Percentiles rank a stretch among this genome's conserved stretches.
Evolutionary conservation across 371 early-diverging fungal species (phyloP).

Genomic region (Mucor indicus): DNA sequence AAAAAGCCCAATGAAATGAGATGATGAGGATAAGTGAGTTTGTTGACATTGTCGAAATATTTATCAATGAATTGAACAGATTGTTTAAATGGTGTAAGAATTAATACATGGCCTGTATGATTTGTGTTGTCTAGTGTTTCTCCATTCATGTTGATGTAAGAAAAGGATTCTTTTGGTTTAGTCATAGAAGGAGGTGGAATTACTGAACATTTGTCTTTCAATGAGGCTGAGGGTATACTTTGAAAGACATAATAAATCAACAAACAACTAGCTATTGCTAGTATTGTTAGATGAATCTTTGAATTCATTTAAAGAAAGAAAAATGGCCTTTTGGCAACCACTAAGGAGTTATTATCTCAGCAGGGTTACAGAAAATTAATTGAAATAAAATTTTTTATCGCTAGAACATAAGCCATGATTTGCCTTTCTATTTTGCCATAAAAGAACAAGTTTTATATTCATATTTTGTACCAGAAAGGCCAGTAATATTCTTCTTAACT

Average conservation of each 20-base stretch:
- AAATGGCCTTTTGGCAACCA: background rate
- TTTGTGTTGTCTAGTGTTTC: background rate
- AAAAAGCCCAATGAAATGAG: slow-evolving; percentile 67
- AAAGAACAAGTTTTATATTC: too few species aligned
- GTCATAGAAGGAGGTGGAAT: background rate
- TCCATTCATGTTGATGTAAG: slow-evolving; percentile 16
- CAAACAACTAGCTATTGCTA: slow-evolving; percentile 17
- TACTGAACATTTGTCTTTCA: background rate
- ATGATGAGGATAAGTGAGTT: slow-evolving; percentile 60
- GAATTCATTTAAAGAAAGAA: slow-evolving; percentile 7
- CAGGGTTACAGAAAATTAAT: background rate
- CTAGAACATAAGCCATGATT: too few species aligned
- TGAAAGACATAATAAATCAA: slow-evolving; percentile 24
- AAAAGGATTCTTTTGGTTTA: background rate
- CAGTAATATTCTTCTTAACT: too few species aligned
- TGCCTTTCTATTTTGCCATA: too few species aligned
- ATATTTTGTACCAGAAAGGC: too few species aligned
- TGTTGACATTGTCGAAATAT: slow-evolving; percentile 58
- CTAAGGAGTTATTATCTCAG: too few species aligned
- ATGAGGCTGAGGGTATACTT: background rate
- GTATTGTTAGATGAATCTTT: slow-evolving; percentile 18
- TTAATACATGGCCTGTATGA: slow-evolving; percentile 37
- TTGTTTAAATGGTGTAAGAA: slow-evolving; percentile 68
- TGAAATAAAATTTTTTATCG: background rate
- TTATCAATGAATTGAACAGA: slow-evolving; percentile 55